Base-by-base conservation (phyloP, 2,329 filamentous ascomycete species). In the Cladosporium colombiae region DNA sequence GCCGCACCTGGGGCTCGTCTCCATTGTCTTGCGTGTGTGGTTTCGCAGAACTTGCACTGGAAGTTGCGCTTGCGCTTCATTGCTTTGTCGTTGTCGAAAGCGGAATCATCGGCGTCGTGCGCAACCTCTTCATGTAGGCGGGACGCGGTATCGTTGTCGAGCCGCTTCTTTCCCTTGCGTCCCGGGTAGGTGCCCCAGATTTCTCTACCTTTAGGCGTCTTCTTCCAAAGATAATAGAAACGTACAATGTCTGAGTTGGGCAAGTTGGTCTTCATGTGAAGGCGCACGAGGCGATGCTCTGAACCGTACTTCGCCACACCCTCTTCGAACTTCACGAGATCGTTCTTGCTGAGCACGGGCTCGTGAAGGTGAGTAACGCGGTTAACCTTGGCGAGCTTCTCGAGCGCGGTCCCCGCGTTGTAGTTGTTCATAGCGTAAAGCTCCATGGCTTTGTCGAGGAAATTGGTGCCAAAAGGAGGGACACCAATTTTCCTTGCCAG, bases 171-270 rank as follows among this genome's bases (percentile, higher is more conserved):
- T 65, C 92, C 91, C 75, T 96, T 96, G 55, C 94, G 88, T 13
- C 91, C 92, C 60, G 91, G 88, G 73, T 91, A 97, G 70, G 89
- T 91, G 67, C 92, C 92, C 93, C 95, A 97, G 25, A 99, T 88
- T 72, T 95, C 88, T 74, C 87, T 89, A 49, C 95, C 95, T 66
- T 89, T 88, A 1, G 90, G 85, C 0, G 92, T 92, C 79, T 98
- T 98, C 81, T 99, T 99, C 95, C 95, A 99, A 70, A 91, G 91
- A 77, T 99, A 99, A 79, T 98, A 99, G 75, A 91, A 96, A 3
- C 95, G 91, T 29, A 96, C 92, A 68, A 97, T 90, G 66, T 92
- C 87, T 60, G 89, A 88, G 68, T 93, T 88, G 49, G 87, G 88
- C 71, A 95, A 87, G 27, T 55, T 70, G 0, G 89, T 91, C 78